Conservation (phyloP, 495 filamentous ascomycete species). For the Penicillium paxilli region DNA sequence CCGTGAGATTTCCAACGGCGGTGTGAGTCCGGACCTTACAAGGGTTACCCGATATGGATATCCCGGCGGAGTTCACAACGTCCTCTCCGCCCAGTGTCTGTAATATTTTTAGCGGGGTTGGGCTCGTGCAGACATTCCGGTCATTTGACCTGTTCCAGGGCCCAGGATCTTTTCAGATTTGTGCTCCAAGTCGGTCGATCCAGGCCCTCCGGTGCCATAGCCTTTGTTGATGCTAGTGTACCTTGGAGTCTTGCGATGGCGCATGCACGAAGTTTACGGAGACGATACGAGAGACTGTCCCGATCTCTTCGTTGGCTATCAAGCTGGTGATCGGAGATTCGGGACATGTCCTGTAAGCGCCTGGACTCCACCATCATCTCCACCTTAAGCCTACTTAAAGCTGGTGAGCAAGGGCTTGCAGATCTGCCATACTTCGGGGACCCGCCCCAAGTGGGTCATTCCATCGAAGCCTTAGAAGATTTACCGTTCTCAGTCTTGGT, state of each 20-base stretch:
- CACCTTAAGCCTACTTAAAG: not conserved
- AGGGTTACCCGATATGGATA: conserved; percentile 20
- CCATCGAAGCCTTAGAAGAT: conserved; percentile 27
- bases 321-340: not conserved
- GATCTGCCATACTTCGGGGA: conserved; percentile 27
- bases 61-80: conserved; percentile 7
- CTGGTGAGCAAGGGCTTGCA: conserved; percentile 6
- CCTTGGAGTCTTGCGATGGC: not conserved
- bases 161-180: not conserved
- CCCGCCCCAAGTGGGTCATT: conserved; percentile 29
- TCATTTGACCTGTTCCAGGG: not conserved
- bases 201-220: not conserved
- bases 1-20: conserved; percentile 1
- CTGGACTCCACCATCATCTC: conserved; percentile 1
- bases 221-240: not conserved
- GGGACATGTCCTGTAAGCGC: not conserved
- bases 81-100: not conserved
- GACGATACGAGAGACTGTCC: not conserved
- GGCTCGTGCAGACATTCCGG: not conserved
- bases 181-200: not conserved
- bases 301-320: not conserved
- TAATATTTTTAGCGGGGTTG: conserved; percentile 1
- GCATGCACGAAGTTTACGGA: not conserved
- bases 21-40: conserved; percentile 4
- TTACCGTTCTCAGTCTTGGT: conserved; percentile 25